Conservation (phyloP, 2,329 filamentous ascomycete genomes). For the Penicillium sp. region DNA sequence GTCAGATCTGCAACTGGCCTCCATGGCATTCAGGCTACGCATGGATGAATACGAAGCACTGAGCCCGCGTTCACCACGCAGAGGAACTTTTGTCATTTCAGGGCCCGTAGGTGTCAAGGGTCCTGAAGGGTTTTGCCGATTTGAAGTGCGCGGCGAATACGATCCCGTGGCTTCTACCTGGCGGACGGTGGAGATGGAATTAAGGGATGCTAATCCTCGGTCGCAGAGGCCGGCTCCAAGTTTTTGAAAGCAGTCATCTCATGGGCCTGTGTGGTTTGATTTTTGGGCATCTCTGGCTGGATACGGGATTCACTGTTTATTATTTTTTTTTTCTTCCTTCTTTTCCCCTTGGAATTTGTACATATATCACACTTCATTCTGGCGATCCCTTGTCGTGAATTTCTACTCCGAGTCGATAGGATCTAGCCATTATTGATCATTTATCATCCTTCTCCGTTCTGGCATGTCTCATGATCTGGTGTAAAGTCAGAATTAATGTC, state of each 20-base stretch:
- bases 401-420: no score
- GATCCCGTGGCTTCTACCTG: conserved; percentile 27
- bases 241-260: conserved; percentile 1
- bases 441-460: no score
- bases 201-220: conserved; percentile 27
- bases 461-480: no score
- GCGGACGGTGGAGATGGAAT: conserved; percentile 25
- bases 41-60: conserved; percentile 21
- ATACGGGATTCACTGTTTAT: no score
- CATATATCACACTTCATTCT: no score
- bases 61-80: conserved; percentile 19
- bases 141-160: conserved; percentile 34
- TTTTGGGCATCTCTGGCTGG: no score
- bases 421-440: no score
- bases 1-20: conserved; percentile 30
- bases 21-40: conserved; percentile 27
- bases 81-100: conserved; percentile 30
- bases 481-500: no score
- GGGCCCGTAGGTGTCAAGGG: conserved; percentile 32
- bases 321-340: no score
- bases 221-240: conserved; percentile 25
- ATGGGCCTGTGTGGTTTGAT: not conserved
- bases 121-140: conserved; percentile 29
- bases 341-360: no score
- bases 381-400: no score